These are phyloP conservation scores for Psophocarpus tetragonolobus DNA, from an alignment of 306 rosid species.

Conservation along the genomic window DNA sequence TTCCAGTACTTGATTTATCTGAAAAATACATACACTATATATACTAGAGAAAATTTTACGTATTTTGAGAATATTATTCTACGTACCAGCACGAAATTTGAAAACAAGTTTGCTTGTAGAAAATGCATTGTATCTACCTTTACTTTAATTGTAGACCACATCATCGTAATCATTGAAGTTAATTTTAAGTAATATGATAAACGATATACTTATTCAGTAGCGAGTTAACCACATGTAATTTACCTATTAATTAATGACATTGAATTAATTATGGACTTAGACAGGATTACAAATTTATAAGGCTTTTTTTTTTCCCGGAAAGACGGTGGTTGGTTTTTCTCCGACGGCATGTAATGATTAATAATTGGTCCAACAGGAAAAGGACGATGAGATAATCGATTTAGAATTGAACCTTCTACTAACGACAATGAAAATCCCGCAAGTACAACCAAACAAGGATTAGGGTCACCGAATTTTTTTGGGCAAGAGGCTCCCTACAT, in stretches of 20 bases:
- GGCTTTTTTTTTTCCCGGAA: neutral
- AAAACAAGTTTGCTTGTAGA: neutral
- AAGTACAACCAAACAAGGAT: neutral
- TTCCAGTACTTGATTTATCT: too few species aligned
- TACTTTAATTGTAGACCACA: neutral
- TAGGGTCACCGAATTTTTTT: neutral
- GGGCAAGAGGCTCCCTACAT: neutral
- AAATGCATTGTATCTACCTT: neutral
- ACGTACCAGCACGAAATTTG: too few species aligned
- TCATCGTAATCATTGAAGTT: neutral
- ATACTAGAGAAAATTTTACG: too few species aligned
- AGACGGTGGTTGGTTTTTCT: neutral
- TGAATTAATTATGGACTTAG: neutral
- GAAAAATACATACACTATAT: too few species aligned
- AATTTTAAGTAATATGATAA: neutral
- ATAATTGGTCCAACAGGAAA: neutral
- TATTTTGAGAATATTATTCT: neutral
- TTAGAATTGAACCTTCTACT: neutral
- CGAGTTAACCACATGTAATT: neutral
- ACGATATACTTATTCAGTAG: too few species aligned
- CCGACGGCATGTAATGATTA: slow-evolving; percentile 14
- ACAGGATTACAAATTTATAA: neutral
- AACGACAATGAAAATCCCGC: neutral
- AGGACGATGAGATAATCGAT: neutral
- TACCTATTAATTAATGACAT: neutral